Evolutionary conservation across 164 flowering plant species (phyloP).

Genomic region (Vitis cinerea): DNA sequence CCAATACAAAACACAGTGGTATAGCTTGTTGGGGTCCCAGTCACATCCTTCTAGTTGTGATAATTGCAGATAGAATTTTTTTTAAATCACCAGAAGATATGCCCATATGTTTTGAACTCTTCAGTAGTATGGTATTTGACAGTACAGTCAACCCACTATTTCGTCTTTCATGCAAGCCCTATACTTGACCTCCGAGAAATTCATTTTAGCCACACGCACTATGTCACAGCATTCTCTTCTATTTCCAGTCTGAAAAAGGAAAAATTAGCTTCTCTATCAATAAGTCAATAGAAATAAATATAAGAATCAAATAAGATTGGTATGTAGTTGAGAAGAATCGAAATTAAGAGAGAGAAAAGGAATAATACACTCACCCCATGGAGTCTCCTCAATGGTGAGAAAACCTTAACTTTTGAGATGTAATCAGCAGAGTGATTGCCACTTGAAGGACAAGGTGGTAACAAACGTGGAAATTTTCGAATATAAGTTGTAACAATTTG

Average conservation of each 20-base stretch:
- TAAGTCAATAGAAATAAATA: too few relatives aligned
- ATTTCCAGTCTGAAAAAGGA: conserved; percentile 39
- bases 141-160: conserved; percentile 5
- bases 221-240: conserved; percentile 64
- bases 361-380: conserved; percentile 13
- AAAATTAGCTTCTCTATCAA: background rate
- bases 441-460: conserved; percentile 32
- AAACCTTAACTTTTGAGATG: conserved; percentile 36
- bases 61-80: too few relatives aligned
- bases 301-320: background rate
- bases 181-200: conserved; percentile 28
- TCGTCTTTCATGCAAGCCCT: conserved; percentile 49
- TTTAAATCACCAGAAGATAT: too few relatives aligned
- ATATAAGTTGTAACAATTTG: conserved; percentile 32
- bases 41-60: too few relatives aligned
- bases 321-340: background rate
- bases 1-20: too few relatives aligned
- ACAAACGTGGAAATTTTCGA: conserved; percentile 20
- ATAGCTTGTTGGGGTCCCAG: too few relatives aligned
- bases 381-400: conserved; percentile 26
- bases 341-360: background rate
- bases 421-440: conserved; percentile 54
- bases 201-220: conserved; percentile 1
- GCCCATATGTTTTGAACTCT: too few relatives aligned
- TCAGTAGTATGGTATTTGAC: too few relatives aligned